phyloP scores from a whole-genome alignment of 2,329 filamentous ascomycete species.

The Trichophyton schoenleinii region DNA sequence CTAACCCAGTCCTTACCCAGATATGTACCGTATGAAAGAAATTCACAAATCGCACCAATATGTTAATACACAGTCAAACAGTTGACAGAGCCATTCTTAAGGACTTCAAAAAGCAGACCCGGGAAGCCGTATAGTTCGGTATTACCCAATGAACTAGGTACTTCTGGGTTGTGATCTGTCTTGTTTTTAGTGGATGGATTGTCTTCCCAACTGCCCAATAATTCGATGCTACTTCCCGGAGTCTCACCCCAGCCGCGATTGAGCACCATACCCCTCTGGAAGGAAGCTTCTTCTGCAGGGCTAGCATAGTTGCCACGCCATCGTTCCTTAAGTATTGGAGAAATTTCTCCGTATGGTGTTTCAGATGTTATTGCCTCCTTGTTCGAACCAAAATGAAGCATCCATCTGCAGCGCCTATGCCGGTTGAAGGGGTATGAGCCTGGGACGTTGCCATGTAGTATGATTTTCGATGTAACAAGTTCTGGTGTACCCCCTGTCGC shows the following conservation, averaged over 20 bases:
- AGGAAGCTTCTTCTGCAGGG: constrained; percentile 40
- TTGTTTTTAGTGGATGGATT: constrained; percentile 38
- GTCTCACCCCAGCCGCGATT: constrained; percentile 88
- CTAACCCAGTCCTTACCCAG: neutral
- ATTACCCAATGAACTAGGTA: constrained; percentile 47
- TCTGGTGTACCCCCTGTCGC: constrained; percentile 41
- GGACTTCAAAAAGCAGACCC: constrained; percentile 84
- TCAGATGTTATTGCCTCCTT: constrained; percentile 54
- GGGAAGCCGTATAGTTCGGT: constrained; percentile 90
- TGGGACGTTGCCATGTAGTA: constrained; percentile 87
- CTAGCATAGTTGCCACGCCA: constrained; percentile 57
- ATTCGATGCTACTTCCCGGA: constrained; percentile 76
- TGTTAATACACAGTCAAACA: constrained; percentile 76
- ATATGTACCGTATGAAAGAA: neutral
- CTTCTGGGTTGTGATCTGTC: constrained; percentile 32
- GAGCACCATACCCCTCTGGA: constrained; percentile 61
- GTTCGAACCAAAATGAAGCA: constrained; percentile 43
- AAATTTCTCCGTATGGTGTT: constrained; percentile 61
- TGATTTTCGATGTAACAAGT: constrained; percentile 78
- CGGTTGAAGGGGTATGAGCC: constrained; percentile 96
- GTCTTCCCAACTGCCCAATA: constrained; percentile 77
- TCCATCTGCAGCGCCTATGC: constrained; percentile 80
- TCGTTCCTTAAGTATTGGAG: constrained; percentile 51
- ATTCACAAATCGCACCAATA: neutral
- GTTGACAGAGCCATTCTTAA: constrained; percentile 84